Base-by-base conservation (phyloP, 306 rosid genomes). In the Castanospermum australe region DNA sequence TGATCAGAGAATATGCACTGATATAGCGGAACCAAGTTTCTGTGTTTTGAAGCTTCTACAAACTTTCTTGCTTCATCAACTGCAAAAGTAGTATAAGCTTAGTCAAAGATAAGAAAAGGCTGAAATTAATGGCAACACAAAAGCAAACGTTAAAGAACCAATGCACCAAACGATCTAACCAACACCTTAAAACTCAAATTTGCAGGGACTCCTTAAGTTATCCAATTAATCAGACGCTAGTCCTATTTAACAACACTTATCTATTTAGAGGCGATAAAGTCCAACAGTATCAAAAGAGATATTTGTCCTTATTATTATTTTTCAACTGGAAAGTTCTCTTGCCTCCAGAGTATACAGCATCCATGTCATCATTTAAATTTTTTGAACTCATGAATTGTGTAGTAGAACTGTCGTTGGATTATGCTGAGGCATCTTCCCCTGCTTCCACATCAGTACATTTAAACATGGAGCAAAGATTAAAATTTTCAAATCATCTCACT, bases 1-100 rank as follows among this genome's bases (percentile, higher is more conserved):
- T 92, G 96, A 56, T 94, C 97, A 8, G 92, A 83, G 84, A 94
- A 94, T 47, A 94, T 84, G 83, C 94, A 87, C 24, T 71, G 85
- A 67, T 67, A 76, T 28, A 94, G 79, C 6, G 97, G 96, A 67
- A 94, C 71, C 83, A 94, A 61, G 79, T 94, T 92, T 42, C 92
- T 90, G 2, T 67, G 32, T 71, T 86, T 85, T 20, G 96, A 78
- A 15, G 88, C 96, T 71, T 90, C 96, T 0, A 50, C 45, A 62
- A 94, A 92, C 75, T 82, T 81, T 12, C 12, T 80, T 25, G 32
- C 84, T 51, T 71, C 86, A 22, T 67, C 87, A 69, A 52, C 94
- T 88, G 83, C 60, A 67, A 66, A 42, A 36, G 2, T 12, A 54
- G 50, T 13, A 33, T 14, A 42, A 22, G 74, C 52, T 63, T 25